Base-by-base conservation (phyloP, 768 basidiomycete genomes). In the Dentipellis fragilis region DNA sequence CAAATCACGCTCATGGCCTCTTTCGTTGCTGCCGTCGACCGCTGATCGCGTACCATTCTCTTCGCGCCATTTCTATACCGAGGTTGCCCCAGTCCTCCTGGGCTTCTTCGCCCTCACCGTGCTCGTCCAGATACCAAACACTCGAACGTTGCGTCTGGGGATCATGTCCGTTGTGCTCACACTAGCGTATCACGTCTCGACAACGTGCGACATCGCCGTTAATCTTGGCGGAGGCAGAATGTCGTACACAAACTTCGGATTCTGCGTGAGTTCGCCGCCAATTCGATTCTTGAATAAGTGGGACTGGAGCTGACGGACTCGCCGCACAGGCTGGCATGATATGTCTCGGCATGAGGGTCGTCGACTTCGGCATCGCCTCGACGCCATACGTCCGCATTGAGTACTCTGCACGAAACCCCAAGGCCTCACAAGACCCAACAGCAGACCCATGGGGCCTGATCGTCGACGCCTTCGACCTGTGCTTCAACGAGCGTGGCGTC, bases 101-200 rank as follows among this genome's bases (percentile, higher is more conserved):
- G 69, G 69, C 56, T 80, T 77, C 65, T 80, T 78, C 69, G 66
- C 62, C 10, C 77, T 78, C 54, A 81, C 81, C 11, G 64, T 80
- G 36, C 72, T 85, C 50, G 78, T 82, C 7, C 69, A 79, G 39
- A 63, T 75, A 12, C 77, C 77, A 0, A 66, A 66, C 35, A 80
- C 81, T 1, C 66, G 68, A 47, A 49, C 67, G 3, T 64, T 76
- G 55, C 76, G 80, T 48, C 56, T 73, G 35, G 74, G 76, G 11
- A 58, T 83, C 37, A 70, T 83, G 23, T 80, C 80, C 2, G 57
- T 78, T 11, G 73, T 79, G 4, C 63, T 79, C 34, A 77, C 73
- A 69, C 55, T 66, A 7, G 64, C 74, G 16, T 76, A 75, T 54
- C 71, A 75, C 12, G 73, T 74, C 3, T 66, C 68, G 12, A 77